phyloP scores from a whole-genome alignment of 2,329 filamentous ascomycete species.

The Alternaria metachromatica region DNA sequence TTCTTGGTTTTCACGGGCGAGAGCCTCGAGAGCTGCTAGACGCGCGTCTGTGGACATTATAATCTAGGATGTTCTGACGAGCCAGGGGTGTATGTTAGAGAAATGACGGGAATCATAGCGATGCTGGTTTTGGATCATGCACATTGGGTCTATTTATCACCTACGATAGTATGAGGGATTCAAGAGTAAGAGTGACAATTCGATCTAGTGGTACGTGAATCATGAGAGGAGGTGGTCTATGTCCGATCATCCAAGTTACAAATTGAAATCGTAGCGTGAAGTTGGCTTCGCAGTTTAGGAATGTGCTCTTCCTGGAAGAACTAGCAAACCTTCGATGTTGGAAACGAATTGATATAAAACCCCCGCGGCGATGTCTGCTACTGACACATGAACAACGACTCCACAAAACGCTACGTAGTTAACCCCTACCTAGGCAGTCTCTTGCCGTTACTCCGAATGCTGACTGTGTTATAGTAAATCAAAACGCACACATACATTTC shows the following conservation, averaged over 20 bases:
- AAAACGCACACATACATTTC: not conserved
- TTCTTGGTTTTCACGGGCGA: not conserved
- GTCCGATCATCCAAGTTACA: not conserved
- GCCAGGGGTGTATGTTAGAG: not conserved
- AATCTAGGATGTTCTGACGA: not conserved
- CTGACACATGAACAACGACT: not conserved
- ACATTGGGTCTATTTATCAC: not conserved
- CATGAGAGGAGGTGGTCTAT: not conserved
- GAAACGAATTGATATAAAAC: not conserved
- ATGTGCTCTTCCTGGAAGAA: not conserved
- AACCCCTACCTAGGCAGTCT: not conserved
- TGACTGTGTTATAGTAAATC: not conserved
- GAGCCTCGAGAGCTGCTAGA: slow-evolving; percentile 3
- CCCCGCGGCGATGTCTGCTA: not conserved
- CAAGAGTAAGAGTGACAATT: not conserved
- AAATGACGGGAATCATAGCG: too few relatives aligned
- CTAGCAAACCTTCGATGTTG: not conserved
- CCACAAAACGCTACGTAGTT: not conserved
- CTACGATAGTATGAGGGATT: not conserved
- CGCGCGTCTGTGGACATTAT: not conserved
- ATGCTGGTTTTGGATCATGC: not conserved
- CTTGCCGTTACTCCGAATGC: not conserved
- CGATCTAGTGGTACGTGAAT: not conserved
- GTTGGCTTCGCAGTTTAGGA: not conserved
- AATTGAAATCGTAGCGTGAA: not conserved